Evolutionary conservation across 2,329 filamentous ascomycete genomes (phyloP), one percentile per base, ranked within the genome.

Genomic region (Whalleya microplaca): DNA sequence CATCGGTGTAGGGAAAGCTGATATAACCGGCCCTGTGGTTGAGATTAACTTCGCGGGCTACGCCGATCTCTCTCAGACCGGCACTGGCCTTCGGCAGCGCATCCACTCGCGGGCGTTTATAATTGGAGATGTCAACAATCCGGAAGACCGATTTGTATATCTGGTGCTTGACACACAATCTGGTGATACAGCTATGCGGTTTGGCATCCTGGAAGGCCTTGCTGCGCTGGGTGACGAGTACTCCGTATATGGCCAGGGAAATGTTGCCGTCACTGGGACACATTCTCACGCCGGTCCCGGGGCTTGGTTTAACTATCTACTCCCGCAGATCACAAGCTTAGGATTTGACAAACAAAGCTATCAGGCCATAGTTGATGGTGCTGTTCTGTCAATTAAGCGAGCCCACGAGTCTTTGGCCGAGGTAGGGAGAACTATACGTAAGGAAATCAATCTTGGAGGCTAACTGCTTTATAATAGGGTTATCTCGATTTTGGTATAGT

Each of bases 21-120:
- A 84, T 63, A 81, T 84, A 61, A 84, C 81, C 1, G 81, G 90
- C 3, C 91, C 92, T 0, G 90, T 95, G 4, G 92, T 94, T 23
- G 92, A 96, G 74, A 86, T 96, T 74, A 92, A 91, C 69, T 84
- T 96, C 73, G 95, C 93, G 81, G 93, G 93, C 59, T 96, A 96
- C 76, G 92, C 92, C 23, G 86, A 91, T 71, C 78, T 85, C 14
- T 84, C 83, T 43, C 93, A 97, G 74, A 75, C 90, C n/a, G 93
- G 93, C 45, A 86, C 85, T 5, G 93, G 93, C 21, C 77, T 97
- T 46, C 87, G 92, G 44, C 93, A 97, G 75, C 84, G 93, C 53
- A 79, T 96, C 20, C 93, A 93, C 74, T 91, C 91, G 16, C 87
- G 93, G 53, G 88, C 93, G 27, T 96, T 96, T 74, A 94, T 96